Conservation (phyloP, 2,329 filamentous ascomycete species). For the Talaromyces sp. region DNA sequence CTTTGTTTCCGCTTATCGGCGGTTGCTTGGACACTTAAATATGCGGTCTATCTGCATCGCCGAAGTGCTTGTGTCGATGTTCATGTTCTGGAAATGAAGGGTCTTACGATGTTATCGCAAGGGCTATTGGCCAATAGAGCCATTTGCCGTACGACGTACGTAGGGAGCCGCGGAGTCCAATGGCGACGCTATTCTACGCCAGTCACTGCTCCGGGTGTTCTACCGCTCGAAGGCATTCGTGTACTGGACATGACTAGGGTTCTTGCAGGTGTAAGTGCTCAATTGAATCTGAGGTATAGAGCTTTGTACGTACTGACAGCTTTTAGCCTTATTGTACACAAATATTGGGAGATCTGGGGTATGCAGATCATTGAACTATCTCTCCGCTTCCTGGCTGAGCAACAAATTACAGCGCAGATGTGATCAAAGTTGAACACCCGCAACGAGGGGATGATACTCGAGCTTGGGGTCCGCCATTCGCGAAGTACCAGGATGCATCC, state of each 20-base stretch:
- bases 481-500: conserved; percentile 63
- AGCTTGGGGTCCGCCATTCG: conserved; percentile 95
- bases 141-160: neutral
- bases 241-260: conserved; percentile 97
- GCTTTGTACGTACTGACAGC: neutral
- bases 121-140: conserved; percentile 16
- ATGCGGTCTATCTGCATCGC: neutral
- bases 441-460: conserved; percentile 87
- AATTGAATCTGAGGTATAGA: neutral
- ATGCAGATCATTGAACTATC: conserved; percentile 34
- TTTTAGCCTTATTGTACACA: conserved; percentile 93
- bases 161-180: conserved; percentile 17
- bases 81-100: neutral
- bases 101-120: conserved; percentile 23
- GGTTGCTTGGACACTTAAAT: neutral
- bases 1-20: conserved; percentile 1
- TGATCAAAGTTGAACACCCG: conserved; percentile 97
- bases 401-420: conserved; percentile 67
- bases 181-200: conserved; percentile 42
- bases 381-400: conserved; percentile 14
- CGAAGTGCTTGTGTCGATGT: neutral
- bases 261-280: conserved; percentile 73
- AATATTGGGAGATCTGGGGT: conserved; percentile 94
- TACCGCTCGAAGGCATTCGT: conserved; percentile 78
- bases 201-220: conserved; percentile 41